Percentiles rank a stretch among this genome's conserved stretches.
Conservation (phyloP, 306 rosid species). For the Malus sieversii region DNA sequence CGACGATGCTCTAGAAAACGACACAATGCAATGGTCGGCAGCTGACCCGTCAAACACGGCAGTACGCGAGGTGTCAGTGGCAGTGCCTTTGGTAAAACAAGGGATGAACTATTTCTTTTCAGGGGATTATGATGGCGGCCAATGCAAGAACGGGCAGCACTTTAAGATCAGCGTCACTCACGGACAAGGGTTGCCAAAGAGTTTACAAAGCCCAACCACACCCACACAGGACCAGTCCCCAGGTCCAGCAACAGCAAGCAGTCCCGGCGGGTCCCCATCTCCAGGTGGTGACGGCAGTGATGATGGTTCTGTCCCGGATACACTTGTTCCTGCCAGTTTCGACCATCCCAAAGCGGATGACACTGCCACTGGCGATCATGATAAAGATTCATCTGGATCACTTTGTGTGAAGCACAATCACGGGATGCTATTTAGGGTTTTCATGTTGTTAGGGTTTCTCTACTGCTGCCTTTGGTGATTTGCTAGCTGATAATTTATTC, state of each 20-base stretch:
- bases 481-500: background rate
- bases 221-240: slow-evolving; percentile 29
- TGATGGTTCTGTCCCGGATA: slow-evolving; percentile 60
- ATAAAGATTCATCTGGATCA: slow-evolving; percentile 24
- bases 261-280: slow-evolving; percentile 33
- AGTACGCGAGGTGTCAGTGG: slow-evolving; percentile 36
- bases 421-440: background rate
- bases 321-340: slow-evolving; percentile 74
- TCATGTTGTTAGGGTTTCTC: background rate
- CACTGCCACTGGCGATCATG: background rate
- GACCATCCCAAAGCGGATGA: slow-evolving; percentile 42
- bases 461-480: background rate
- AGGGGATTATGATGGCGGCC: slow-evolving; percentile 81
- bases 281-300: slow-evolving; percentile 13
- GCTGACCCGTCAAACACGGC: slow-evolving; percentile 49
- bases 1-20: slow-evolving; percentile 56
- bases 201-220: slow-evolving; percentile 14
- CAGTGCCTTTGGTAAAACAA: slow-evolving; percentile 63
- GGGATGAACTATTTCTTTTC: slow-evolving; percentile 71
- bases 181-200: slow-evolving; percentile 72
- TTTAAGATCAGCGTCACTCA: slow-evolving; percentile 54
- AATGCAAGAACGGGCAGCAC: slow-evolving; percentile 66
- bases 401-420: slow-evolving; percentile 3
- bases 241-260: slow-evolving; percentile 40
- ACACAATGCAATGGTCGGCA: slow-evolving; percentile 58